Evolutionary conservation across 257 asterid species (phyloP), one percentile per base, ranked within the genome.

Genomic region (Nyctanthes arbortristis): DNA sequence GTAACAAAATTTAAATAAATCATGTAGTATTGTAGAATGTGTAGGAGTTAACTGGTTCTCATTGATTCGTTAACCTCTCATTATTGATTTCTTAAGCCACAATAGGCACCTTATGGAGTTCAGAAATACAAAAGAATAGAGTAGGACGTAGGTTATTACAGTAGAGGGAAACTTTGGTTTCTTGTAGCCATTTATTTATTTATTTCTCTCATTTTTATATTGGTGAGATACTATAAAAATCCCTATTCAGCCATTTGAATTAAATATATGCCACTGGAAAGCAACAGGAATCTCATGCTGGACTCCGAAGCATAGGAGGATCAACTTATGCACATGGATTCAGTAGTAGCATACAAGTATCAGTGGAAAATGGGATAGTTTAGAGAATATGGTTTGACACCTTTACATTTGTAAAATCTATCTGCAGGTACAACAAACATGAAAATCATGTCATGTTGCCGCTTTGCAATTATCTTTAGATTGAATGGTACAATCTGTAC

Each of bases 401-500:
- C 60, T 65, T 39, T 49, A 63, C 59, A 34, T 40, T 58, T 24
- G 60, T 63, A 24, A 27, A 58, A 66, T 59, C 55, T 35, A 22
- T 32, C 7, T 56, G 57, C 16, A 61, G 25, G 59, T n/a, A 63
- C 31, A 32, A 40, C 36, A 64, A 65, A 22, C 72, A 66, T 39
- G 39, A 49, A 63, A 39, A 18, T 60, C 77, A 71, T 29, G 59
- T 20, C 45, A 63, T 47, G 58, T 74, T 49, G 66, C 66, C 65
- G 68, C 43, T 24, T 31, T n/a, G 32, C 47, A 30, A 18, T n/a
- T 10, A 31, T 29, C 24, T 34, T 25, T 13, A 60, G 11, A 58
- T 55, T 33, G 35, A n/a, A 39, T 18, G 61, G 59, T 34, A 68
- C 69, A 65, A 32, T 18, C 60, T 71, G 47, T 40, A 67, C 2